Base-by-base conservation (phyloP, 1,284 basidiomycete species). In the Fomitopsis schrenkii region DNA sequence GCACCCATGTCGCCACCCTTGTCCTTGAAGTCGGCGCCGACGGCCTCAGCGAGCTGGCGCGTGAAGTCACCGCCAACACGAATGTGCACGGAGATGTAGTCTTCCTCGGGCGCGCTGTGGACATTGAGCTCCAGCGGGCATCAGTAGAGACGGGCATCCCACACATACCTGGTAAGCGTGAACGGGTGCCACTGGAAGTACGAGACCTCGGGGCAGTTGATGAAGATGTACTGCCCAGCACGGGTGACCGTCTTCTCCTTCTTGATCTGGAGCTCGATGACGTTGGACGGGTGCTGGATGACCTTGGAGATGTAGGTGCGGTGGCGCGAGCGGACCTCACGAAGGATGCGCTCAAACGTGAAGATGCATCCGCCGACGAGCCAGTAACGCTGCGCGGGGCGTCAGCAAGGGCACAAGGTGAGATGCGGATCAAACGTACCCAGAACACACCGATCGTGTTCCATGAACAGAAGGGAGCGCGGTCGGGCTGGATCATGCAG, bases 101-200 rank as follows among this genome's bases (percentile, higher is more conserved):
- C 93, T 72, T 95, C 93, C 73, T 95, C 93, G 1, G 93, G 93
- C 0, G 93, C 93, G 68, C 88, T 90, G 61, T 22, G 12, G 14
- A 14, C 12, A 33, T 22, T 9, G 12, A 26, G n/a, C 30, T 15
- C 48, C 30, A 44, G 30, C 30, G 41, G 30, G 14, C 12, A 7
- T 10, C 8, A 26, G 28, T 22, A 33, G 14, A 14, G 36, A 58
- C 33, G 22, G 14, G 12, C 5, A 56, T 12, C 28, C 0, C 12
- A 36, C 42, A 28, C 42, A 28, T 44, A 82, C 83, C 87, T 90
- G 28, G 92, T 95, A 65, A 96, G 84, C 17, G 93, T 95, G 80
- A 95, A 95, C 26, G 94, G 94, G 72, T 96, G 93, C 91, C 94
- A 97, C 72, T 96, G 93, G 83, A 91, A 95, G 79, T 93, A 95